A percentile compares a stretch with the other conserved stretches of the same genome.
phyloP scores from a whole-genome alignment of 768 basidiomycete genomes.

The Xerocomus spinulosus region DNA sequence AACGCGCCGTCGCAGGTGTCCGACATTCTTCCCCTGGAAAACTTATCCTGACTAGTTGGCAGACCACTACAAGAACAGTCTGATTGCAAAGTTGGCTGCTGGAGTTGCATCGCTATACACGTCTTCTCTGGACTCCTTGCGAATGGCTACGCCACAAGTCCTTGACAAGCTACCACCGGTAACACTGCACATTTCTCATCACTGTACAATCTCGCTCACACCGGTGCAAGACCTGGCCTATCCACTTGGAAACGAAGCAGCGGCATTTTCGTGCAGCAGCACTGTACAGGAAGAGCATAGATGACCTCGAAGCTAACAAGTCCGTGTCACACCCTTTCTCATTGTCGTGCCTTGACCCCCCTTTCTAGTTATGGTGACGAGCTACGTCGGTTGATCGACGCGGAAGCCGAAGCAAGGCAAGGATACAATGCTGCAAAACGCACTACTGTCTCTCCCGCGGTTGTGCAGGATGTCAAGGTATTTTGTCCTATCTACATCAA shows the following conservation, averaged over 20 bases:
- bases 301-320: slow-evolving; percentile 78
- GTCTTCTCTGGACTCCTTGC: slow-evolving; percentile 41
- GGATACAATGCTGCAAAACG: slow-evolving; percentile 66
- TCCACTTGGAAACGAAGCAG: slow-evolving; percentile 78
- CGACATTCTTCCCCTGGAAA: not conserved
- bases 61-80: slow-evolving; percentile 66
- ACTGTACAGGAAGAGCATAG: slow-evolving; percentile 82
- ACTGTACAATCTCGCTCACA: slow-evolving; percentile 10
- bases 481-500: not conserved
- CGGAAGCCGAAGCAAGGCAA: slow-evolving; percentile 61
- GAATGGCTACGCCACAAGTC: slow-evolving; percentile 40
- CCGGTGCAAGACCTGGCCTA: slow-evolving; percentile 55
- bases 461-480: slow-evolving; percentile 80
- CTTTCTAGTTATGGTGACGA: slow-evolving; percentile 77
- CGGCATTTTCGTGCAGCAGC: slow-evolving; percentile 87
- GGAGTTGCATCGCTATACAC: slow-evolving; percentile 69
- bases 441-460: slow-evolving; percentile 54
- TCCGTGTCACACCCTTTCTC: slow-evolving; percentile 27
- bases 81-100: slow-evolving; percentile 79
- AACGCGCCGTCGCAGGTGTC: slow-evolving; percentile 78
- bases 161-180: slow-evolving; percentile 54
- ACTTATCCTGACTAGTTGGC: not conserved
- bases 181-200: slow-evolving; percentile 15
- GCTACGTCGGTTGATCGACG: slow-evolving; percentile 70
- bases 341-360: slow-evolving; percentile 5